phyloP scores from a whole-genome alignment of 208 protist genomes.

The Acanthamoeba royreba region DNA sequence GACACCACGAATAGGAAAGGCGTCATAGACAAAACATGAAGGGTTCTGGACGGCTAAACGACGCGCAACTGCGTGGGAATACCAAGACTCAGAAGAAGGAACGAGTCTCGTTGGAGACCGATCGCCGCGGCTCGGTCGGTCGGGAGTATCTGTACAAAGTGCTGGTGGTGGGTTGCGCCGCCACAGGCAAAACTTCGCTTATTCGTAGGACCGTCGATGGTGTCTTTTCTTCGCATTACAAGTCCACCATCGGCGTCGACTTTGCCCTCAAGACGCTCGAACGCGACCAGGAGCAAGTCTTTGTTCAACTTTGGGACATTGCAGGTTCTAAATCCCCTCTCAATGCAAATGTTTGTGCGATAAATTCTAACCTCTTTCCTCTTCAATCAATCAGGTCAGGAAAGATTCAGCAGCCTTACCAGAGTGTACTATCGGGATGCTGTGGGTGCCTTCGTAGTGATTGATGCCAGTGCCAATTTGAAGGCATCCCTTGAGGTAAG shows the following conservation, averaged over 20 bases:
- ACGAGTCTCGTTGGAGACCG: too few relatives aligned
- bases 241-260: slow-evolving; percentile 72
- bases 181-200: slow-evolving; percentile 81
- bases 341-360: too few relatives aligned
- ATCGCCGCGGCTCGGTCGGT: too few relatives aligned
- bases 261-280: slow-evolving; percentile 77
- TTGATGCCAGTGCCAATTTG: background rate
- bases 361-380: too few relatives aligned
- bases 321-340: too few relatives aligned
- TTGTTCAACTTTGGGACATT: slow-evolving; percentile 68
- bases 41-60: too few relatives aligned
- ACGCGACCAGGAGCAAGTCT: slow-evolving; percentile 50
- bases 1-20: too few relatives aligned
- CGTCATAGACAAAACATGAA: too few relatives aligned
- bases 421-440: background rate
- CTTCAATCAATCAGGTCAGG: too few relatives aligned
- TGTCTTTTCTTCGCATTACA: slow-evolving; percentile 44
- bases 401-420: background rate
- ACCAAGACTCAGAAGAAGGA: too few relatives aligned
- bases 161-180: slow-evolving; percentile 75
- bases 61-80: too few relatives aligned
- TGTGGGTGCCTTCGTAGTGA: background rate
- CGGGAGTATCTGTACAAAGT: slow-evolving; percentile 68
- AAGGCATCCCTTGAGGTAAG: too few relatives aligned
- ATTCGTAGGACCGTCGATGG: slow-evolving; percentile 48